These are phyloP conservation scores for Parvularia atlantis DNA, from an alignment of 78 protist species.

Conservation along the genomic window DNA sequence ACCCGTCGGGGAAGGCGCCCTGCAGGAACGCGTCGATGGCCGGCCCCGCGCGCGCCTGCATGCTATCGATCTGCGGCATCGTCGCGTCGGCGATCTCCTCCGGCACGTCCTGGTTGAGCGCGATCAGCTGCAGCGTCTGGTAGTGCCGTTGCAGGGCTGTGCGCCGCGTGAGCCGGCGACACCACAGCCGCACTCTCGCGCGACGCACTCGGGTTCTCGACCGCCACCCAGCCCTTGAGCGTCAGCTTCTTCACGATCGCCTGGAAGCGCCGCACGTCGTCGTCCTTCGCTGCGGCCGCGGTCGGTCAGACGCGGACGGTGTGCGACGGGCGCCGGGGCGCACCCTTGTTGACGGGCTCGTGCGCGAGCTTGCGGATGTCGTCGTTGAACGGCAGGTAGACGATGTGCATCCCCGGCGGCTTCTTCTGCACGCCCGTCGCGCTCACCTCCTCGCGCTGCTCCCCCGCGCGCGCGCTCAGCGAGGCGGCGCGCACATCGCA, in stretches of 20 bases:
- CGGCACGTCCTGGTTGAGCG: background rate
- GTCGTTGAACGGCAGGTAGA: slow-evolving; percentile 19
- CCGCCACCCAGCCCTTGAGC: background rate
- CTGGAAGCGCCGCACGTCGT: background rate
- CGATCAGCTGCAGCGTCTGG: background rate
- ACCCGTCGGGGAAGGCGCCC: too few relatives aligned
- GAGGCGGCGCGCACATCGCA: background rate
- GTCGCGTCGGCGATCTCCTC: background rate
- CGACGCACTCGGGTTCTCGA: too few relatives aligned
- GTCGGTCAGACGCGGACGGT: background rate
- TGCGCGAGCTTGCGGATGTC: background rate
- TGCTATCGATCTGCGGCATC: too few relatives aligned
- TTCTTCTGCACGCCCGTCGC: background rate
- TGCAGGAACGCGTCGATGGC: too few relatives aligned
- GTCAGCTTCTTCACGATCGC: background rate
- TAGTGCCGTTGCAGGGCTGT: background rate
- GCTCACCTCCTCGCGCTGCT: background rate
- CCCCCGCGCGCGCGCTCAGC: background rate
- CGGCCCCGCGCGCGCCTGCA: too few relatives aligned
- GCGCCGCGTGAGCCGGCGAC: too few relatives aligned
- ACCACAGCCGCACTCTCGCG: background rate
- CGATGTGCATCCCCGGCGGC: slow-evolving; percentile 28
- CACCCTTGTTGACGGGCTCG: background rate
- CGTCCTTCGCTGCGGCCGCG: background rate
- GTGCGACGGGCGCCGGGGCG: background rate